phyloP scores from a whole-genome alignment of 2,329 filamentous ascomycete species.

The Colletotrichum zoysiae region DNA sequence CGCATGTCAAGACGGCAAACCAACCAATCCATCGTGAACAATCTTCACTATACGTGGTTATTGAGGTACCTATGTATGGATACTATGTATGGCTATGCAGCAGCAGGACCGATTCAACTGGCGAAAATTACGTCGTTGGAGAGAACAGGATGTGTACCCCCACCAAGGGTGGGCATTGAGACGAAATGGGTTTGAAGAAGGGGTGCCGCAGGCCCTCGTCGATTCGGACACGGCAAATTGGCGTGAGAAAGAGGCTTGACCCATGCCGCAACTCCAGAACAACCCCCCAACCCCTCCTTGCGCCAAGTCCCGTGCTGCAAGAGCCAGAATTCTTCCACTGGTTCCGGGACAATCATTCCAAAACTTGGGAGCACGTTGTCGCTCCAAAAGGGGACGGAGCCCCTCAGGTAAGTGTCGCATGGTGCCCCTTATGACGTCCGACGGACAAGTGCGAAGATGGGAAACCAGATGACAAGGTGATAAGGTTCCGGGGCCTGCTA shows the following conservation, averaged over 20 bases:
- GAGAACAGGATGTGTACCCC: slow-evolving; percentile 24
- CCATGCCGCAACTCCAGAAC: slow-evolving; percentile 27
- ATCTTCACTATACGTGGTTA: background rate
- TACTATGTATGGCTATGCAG: slow-evolving; percentile 3
- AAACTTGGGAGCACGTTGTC: slow-evolving; percentile 5
- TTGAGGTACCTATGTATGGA: background rate
- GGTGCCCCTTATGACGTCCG: slow-evolving; percentile 26
- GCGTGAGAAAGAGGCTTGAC: slow-evolving; percentile 30
- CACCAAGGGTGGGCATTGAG: slow-evolving; percentile 25
- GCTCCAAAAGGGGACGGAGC: slow-evolving; percentile 7
- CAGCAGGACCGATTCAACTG: background rate
- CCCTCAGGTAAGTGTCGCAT: slow-evolving; percentile 17
- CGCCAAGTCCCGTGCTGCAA: slow-evolving; percentile 4
- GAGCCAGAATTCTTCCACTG: slow-evolving; percentile 9
- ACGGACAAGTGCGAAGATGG: slow-evolving; percentile 20
- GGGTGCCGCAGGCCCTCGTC: slow-evolving; percentile 25
- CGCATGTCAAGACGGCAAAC: background rate
- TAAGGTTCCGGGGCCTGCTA: slow-evolving; percentile 3
- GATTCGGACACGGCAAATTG: slow-evolving; percentile 32
- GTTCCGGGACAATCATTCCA: background rate
- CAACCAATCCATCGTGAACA: slow-evolving; percentile 10
- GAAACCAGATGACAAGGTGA: slow-evolving; percentile 9
- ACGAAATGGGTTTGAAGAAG: slow-evolving; percentile 35
- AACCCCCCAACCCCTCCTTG: slow-evolving; percentile 5
- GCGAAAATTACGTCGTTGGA: background rate